Evolutionary conservation across 768 basidiomycete genomes (phyloP).

Genomic region (Leccinum obscurum): DNA sequence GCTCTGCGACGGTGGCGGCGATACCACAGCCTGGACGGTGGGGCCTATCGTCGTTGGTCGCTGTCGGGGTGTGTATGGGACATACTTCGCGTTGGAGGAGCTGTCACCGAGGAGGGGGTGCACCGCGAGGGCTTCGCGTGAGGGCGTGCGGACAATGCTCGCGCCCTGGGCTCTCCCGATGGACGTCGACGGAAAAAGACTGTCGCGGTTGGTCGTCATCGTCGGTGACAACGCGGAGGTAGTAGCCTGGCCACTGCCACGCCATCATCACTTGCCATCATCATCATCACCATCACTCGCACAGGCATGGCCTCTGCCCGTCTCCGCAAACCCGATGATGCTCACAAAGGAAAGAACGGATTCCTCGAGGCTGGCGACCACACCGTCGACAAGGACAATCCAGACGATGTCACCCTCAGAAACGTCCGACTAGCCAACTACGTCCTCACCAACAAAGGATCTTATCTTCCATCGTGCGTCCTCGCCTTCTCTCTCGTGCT

Average conservation of each 20-base stretch:
- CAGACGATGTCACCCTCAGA: slow-evolving; percentile 29
- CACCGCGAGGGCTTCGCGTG: slow-evolving; percentile 56
- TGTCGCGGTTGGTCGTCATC: slow-evolving; percentile 40
- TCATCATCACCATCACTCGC: neutral
- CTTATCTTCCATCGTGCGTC: slow-evolving; percentile 42
- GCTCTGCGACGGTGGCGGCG: slow-evolving; percentile 45
- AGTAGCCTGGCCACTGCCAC: neutral
- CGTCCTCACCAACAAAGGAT: slow-evolving; percentile 41
- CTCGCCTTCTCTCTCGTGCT: neutral
- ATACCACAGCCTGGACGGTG: slow-evolving; percentile 31
- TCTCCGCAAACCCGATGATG: slow-evolving; percentile 15
- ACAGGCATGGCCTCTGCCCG: slow-evolving; percentile 6
- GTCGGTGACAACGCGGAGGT: neutral
- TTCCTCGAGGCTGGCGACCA: slow-evolving; percentile 20
- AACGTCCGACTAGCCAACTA: slow-evolving; percentile 40
- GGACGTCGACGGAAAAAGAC: slow-evolving; percentile 50
- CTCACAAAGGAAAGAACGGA: slow-evolving; percentile 19
- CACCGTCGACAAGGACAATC: slow-evolving; percentile 13
- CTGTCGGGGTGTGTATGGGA: slow-evolving; percentile 77
- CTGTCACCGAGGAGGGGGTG: slow-evolving; percentile 61
- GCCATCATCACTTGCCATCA: neutral
- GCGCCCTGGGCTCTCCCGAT: slow-evolving; percentile 52
- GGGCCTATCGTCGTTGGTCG: slow-evolving; percentile 50
- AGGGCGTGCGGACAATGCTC: slow-evolving; percentile 41
- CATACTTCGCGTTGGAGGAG: slow-evolving; percentile 47